Conservation (phyloP, 768 basidiomycete genomes). For the Rhizopogon sp. region DNA sequence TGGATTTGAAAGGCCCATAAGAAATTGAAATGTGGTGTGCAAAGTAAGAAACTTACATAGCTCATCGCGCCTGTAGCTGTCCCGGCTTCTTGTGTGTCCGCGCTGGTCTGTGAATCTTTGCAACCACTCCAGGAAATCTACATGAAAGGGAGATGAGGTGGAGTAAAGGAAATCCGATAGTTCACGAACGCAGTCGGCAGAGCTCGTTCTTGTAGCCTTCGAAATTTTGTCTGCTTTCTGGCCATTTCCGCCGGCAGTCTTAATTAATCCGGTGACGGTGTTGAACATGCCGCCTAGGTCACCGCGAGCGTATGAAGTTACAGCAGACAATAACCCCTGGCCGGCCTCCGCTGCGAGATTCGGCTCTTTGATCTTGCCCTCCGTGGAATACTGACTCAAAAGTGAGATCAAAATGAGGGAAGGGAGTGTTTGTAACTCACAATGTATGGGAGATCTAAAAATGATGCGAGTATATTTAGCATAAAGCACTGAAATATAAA, state of each 20-base stretch:
- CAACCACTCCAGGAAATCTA: constrained; percentile 87
- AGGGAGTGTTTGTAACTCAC: constrained; percentile 29
- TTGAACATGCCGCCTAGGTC: constrained; percentile 78
- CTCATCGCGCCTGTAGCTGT: constrained; percentile 77
- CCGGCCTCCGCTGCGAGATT: constrained; percentile 86
- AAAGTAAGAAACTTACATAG: constrained; percentile 40
- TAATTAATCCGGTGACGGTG: constrained; percentile 69
- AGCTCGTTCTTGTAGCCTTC: constrained; percentile 63
- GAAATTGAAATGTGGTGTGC: not conserved
- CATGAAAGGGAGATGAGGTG: not conserved
- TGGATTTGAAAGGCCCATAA: constrained; percentile 7
- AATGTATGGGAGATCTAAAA: constrained; percentile 63
- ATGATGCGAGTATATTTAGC: not conserved
- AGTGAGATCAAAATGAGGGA: not conserved
- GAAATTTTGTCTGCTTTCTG: constrained; percentile 60
- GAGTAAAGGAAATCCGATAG: not conserved
- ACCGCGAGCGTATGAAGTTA: constrained; percentile 68
- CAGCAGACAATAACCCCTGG: constrained; percentile 75
- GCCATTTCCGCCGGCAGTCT: constrained; percentile 62
- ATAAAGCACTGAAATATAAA: not conserved
- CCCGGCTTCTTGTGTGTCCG: constrained; percentile 65
- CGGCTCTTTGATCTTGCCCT: constrained; percentile 93
- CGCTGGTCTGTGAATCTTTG: constrained; percentile 79
- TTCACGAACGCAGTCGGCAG: constrained; percentile 76
- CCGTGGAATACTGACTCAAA: constrained; percentile 73